A percentile compares a stretch with the other conserved stretches of the same genome.
Conservation (phyloP, 2,329 filamentous ascomycete genomes). For the Paecilomyces sp. region DNA sequence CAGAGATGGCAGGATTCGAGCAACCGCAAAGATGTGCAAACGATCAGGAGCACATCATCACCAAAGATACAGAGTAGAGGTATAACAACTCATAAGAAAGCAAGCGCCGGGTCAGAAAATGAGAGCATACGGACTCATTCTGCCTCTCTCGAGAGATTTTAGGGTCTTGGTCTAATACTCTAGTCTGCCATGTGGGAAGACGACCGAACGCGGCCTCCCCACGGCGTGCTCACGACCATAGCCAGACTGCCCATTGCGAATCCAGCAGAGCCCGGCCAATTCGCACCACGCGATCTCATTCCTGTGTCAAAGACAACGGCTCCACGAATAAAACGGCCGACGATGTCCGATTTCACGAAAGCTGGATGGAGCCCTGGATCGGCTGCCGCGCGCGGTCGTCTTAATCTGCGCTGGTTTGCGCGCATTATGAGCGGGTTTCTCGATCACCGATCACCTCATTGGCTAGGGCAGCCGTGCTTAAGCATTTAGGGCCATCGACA, state of each 20-base stretch:
- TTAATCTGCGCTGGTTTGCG: neutral
- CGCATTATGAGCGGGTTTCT: constrained; percentile 1
- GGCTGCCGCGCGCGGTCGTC: neutral
- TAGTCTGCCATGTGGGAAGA: neutral
- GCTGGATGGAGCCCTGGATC: neutral
- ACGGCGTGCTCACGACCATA: neutral
- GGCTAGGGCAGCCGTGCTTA: neutral
- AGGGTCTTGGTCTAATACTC: neutral
- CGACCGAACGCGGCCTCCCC: neutral
- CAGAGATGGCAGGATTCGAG: neutral
- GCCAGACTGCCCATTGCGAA: neutral
- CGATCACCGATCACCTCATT: neutral
- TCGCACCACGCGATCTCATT: neutral
- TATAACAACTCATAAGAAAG: neutral
- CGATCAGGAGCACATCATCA: neutral
- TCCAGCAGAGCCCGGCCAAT: neutral
- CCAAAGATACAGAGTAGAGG: neutral
- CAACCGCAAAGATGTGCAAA: neutral
- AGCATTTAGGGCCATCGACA: too few species aligned
- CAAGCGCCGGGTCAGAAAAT: neutral
- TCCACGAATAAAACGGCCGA: neutral
- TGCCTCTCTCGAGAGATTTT: neutral
- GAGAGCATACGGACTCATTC: neutral
- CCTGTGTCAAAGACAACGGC: neutral
- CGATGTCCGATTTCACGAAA: neutral